A percentile compares a stretch with the other conserved stretches of the same genome.
These are phyloP conservation scores for Chlamydomonas incerta DNA, from an alignment of 139 green algal genomes.

Conservation along the genomic window DNA sequence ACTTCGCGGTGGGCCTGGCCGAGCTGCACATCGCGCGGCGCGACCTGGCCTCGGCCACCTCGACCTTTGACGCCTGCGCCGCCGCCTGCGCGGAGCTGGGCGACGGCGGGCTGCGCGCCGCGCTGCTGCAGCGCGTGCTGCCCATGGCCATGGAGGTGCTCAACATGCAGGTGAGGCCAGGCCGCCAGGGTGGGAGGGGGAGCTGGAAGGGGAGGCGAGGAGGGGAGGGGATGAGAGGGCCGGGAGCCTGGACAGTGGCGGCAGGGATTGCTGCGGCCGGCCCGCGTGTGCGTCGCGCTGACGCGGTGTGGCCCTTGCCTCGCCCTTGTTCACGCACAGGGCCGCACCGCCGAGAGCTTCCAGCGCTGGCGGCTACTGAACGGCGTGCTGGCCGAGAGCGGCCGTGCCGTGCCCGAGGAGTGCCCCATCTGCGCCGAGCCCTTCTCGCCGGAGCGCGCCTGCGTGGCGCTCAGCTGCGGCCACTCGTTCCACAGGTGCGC, in stretches of 20 bases:
- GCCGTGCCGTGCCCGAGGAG: slow-evolving; percentile 5
- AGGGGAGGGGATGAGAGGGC: too few species aligned
- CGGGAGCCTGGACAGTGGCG: too few species aligned
- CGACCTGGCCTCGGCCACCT: background rate
- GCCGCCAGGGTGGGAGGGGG: background rate
- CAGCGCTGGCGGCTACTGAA: background rate
- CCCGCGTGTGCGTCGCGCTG: background rate
- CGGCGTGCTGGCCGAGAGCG: background rate
- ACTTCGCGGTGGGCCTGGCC: slow-evolving; percentile 2
- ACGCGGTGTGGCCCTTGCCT: background rate
- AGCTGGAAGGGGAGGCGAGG: too few species aligned
- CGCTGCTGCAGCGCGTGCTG: slow-evolving; percentile 29
- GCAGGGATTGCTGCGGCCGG: too few species aligned
- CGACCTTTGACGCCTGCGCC: slow-evolving; percentile 4
- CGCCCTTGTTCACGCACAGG: background rate
- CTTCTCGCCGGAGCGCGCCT: background rate
- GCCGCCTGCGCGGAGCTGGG: background rate
- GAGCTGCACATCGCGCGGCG: slow-evolving; percentile 6
- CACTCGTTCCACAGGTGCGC: slow-evolving; percentile 40
- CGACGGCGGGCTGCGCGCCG: background rate
- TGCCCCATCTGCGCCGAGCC: slow-evolving; percentile 19
- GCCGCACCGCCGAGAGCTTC: slow-evolving; percentile 18
- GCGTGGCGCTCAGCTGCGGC: slow-evolving; percentile 18
- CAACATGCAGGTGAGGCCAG: slow-evolving; percentile 16
- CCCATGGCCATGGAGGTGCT: slow-evolving; percentile 34